These are phyloP conservation scores for Tricholoma saponaceum DNA, from an alignment of 768 basidiomycete genomes.

Conservation along the genomic window DNA sequence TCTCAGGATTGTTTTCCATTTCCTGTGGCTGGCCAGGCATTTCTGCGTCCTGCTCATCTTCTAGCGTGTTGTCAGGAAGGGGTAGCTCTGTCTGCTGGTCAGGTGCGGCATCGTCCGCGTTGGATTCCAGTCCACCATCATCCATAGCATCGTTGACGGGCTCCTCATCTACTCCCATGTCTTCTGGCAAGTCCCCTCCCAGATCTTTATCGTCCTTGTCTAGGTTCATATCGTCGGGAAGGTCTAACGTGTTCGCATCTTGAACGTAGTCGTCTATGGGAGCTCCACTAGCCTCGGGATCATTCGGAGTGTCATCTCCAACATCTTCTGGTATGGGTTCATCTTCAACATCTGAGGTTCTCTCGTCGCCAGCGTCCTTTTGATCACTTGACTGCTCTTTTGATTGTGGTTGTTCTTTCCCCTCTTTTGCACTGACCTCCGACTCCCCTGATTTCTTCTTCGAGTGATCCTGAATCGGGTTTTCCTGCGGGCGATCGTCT, in stretches of 20 bases:
- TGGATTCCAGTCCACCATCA: conserved; percentile 22
- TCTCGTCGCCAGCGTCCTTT: conserved; percentile 21
- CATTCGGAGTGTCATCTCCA: conserved; percentile 36
- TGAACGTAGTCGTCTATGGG: conserved; percentile 74
- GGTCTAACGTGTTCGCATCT: conserved; percentile 79
- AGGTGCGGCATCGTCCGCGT: conserved; percentile 15
- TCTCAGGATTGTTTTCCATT: conserved; percentile 24
- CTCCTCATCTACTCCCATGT: conserved; percentile 25
- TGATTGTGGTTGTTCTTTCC: conserved; percentile 35
- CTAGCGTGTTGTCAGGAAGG: conserved; percentile 19
- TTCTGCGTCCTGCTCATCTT: conserved; percentile 22
- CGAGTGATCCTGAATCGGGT: conserved; percentile 59
- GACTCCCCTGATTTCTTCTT: conserved; percentile 44
- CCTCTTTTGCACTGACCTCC: conserved; percentile 81
- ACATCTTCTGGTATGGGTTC: conserved; percentile 18
- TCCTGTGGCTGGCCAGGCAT: conserved; percentile 17
- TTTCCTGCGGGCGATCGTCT: conserved; percentile 49
- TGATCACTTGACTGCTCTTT: conserved; percentile 26
- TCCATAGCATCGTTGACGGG: conserved; percentile 29
- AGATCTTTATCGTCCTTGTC: conserved; percentile 35
- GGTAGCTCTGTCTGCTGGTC: conserved; percentile 20
- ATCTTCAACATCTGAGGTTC: conserved; percentile 12
- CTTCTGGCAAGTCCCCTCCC: conserved; percentile 26
- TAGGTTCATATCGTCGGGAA: conserved; percentile 84
- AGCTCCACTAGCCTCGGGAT: conserved; percentile 51